Base-by-base conservation (phyloP, 176 grass and related monocot species). In the Oryza australiensis region DNA sequence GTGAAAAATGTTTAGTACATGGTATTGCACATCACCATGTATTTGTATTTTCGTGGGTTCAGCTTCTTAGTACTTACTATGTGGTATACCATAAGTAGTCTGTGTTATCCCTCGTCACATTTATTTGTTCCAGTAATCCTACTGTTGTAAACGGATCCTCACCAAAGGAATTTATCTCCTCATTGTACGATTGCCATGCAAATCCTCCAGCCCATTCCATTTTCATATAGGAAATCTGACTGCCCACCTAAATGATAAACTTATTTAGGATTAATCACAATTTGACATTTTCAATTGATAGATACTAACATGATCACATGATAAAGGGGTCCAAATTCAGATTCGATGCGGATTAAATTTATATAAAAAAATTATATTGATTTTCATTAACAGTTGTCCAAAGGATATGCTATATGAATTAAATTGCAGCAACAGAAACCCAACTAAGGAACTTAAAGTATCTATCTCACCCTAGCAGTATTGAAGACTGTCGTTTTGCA, bases 71-170 rank as follows among this genome's bases (percentile, higher is more conserved):
- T 69, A 87, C 96, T 94, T 93, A 99, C 96, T 80, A 83, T 85
- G 93, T 99, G 41, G 89, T 95, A 70, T 99, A 99, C 96, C 96
- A 99, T 32, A 99, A 85, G 69, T 99, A 99, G 64, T 99, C 96
- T 32, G 93, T 92, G 86, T 24, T 91, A 90, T 99, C 96, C 89
- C 96, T 93, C 18, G 96, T 99, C 51, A 99, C 71, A 73, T 99
- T 99, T 80, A 99, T 86, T 51, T 99, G 96, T 83, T 99, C 96
- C 64, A 99, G 76, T 80, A 99, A 88, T 24, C 96, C 96, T 72
- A 89, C 83, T 26, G 91, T 78, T 15, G 88, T 80, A 87, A 94
- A 95, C 23, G 91, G 40, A 64, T 87, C 89, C 67, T 81, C 93
- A 40, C 72, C 66, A n/a, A 87, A 80, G 22, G 93, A 95, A 13